Conservation (phyloP, 2,329 filamentous ascomycete species). For the Leptographium galeiforme region DNA sequence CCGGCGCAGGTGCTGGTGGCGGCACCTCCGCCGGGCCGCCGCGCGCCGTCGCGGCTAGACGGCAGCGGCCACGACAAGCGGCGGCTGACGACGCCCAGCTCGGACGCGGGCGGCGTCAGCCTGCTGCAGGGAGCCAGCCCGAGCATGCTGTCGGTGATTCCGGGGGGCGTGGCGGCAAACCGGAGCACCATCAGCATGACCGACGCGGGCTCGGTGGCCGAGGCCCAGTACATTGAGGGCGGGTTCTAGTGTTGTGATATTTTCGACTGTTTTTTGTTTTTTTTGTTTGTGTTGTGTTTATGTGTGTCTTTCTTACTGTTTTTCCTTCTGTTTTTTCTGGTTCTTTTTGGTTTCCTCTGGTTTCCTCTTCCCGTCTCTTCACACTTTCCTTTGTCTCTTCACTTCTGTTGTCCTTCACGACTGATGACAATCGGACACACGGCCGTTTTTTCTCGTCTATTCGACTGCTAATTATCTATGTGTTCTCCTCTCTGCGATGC, state of each 20-base stretch:
- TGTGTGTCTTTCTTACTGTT: neutral
- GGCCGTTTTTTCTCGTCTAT: neutral
- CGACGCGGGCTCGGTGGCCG: constrained; percentile 9
- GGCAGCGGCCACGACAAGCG: neutral
- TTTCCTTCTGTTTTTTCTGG: neutral
- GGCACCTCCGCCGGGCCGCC: constrained; percentile 18
- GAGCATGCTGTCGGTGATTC: constrained; percentile 10
- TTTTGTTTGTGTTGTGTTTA: neutral
- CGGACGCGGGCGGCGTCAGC: constrained; percentile 36
- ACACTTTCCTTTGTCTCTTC: neutral
- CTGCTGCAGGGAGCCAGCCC: constrained; percentile 15
- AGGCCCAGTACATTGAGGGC: constrained; percentile 20
- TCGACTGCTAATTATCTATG: neutral
- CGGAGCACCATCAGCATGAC: constrained; percentile 24
- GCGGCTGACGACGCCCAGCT: constrained; percentile 32
- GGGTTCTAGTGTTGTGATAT: constrained; percentile 15
- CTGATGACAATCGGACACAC: neutral
- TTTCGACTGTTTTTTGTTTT: neutral
- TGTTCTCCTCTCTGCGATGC: neutral
- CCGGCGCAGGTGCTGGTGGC: constrained; percentile 87
- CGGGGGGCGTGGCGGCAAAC: constrained; percentile 24
- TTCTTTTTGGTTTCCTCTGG: neutral
- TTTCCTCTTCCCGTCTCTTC: neutral
- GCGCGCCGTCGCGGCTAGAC: neutral
- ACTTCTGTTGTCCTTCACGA: neutral